Evolutionary conservation across 306 rosid genomes (phyloP).

Genomic region (Trifolium pratense): DNA sequence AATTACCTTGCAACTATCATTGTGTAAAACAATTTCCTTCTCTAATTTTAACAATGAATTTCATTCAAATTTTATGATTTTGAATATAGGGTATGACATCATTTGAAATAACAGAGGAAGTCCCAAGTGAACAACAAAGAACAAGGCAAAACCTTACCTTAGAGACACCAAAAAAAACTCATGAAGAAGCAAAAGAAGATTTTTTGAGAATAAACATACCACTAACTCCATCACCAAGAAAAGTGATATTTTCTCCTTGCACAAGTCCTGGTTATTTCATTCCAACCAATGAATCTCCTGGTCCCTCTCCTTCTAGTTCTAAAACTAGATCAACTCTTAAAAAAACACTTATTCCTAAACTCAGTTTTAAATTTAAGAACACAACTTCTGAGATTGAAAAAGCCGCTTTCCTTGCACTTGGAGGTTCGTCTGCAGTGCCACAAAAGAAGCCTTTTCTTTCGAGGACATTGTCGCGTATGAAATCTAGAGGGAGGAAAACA

Average conservation of each 20-base stretch:
- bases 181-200: constrained; percentile 55
- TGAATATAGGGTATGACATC: constrained; percentile 50
- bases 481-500: constrained; percentile 48
- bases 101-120: constrained; percentile 70
- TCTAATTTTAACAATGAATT: background rate
- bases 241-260: constrained; percentile 65
- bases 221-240: constrained; percentile 65
- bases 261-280: constrained; percentile 52
- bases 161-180: constrained; percentile 51
- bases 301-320: constrained; percentile 48
- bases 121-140: constrained; percentile 42
- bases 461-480: constrained; percentile 67
- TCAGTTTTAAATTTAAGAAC: constrained; percentile 57
- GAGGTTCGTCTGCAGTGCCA: constrained; percentile 48
- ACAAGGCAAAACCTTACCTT: constrained; percentile 51
- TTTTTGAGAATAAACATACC: constrained; percentile 62
- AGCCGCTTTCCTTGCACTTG: constrained; percentile 57
- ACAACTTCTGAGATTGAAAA: constrained; percentile 63
- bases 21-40: background rate
- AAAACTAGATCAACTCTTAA: constrained; percentile 51
- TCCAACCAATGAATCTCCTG: constrained; percentile 50
- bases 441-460: constrained; percentile 55
- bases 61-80: constrained; percentile 13
- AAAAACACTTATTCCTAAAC: constrained; percentile 62
- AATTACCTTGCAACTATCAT: constrained; percentile 1